Evolutionary conservation across 78 protist species (phyloP), one percentile per base, ranked within the genome.

Genomic region (Dictyostelium intermedium): DNA sequence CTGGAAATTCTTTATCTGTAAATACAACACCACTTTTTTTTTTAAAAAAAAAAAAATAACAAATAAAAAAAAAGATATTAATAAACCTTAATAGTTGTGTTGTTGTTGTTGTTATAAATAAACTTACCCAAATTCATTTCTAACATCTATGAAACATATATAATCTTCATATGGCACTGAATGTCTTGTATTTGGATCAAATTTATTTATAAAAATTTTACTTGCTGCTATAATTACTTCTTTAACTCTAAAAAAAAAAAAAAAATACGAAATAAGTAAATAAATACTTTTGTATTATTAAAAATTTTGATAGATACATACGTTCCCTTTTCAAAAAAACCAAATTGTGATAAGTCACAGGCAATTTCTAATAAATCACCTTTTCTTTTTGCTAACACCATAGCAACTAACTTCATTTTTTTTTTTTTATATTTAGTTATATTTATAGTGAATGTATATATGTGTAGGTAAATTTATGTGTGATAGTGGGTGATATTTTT

Each of bases 1-100:
- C 94, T 50, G 94, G 94, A 80, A 80, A 89, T 35, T 89, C 94
- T 70, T 89, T 83, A 89, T 89, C 94, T 80, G 94, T 89, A 80
- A 61, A 89, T 47, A 89, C 87, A 25, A 89, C 94, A 11, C 87
- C 94, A 20, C 93, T 86, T 25, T 27, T 56, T 56, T 50, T 16
- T 16, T 50, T 30, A n/a, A 47, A 10, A 47, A 11, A 47, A 0
- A 47, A 11, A 25, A 23, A 30, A 20, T 30, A 53, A 50, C 11
- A 25, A 50, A 10, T n/a, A 79, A 45, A 7, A 16, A 16, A 16
- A 13, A 53, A 16, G 8, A 53, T n/a, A n/a, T n/a, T n/a, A n/a
- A n/a, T n/a, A n/a, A n/a, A n/a, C n/a, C n/a, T n/a, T n/a, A n/a
- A n/a, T n/a, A n/a, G n/a, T n/a, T 50, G 8, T 50, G 8, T 50